Evolutionary conservation across 495 filamentous ascomycete species (phyloP), one percentile per base, ranked within the genome.

Genomic region (Tuber brumale): DNA sequence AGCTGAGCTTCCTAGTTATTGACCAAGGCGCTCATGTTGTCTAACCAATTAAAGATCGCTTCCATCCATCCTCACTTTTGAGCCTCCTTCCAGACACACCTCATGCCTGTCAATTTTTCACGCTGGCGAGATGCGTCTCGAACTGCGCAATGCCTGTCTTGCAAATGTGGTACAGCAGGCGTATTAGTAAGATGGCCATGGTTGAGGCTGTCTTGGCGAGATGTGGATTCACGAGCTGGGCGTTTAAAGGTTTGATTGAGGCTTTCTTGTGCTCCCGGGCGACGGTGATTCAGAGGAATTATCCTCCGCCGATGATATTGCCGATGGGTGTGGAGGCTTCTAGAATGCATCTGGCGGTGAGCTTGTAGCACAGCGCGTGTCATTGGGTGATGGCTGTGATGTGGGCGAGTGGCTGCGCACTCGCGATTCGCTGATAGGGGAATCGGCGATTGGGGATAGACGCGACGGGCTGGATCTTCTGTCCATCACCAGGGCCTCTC

Each of bases 11-110:
- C 95, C 74, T 94, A 90, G 82, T 97, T 92, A 80, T 97, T 97
- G 75, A 97, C 91, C 70, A 92, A 93, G 42, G 93, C 92, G 0
- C 93, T 94, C 86, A 97, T 92, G n/a, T 93, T 94, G 83, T 97
- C 95, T 79, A 96, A 93, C 89, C 94, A 97, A 23, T 94, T 95
- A 82, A 97, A 97, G 82, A 97, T 90, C n/a, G 93, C 91, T 76
- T 97, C 93, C 86, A 97, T 94, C 95, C 95, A 98, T 7, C 87
- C 85, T 77, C 88, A 89, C 70, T 87, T 87, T 66, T 90, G 91
- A 44, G 93, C 89, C 73, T 93, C 91, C 27, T 88, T 83, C 43
- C 88, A 89, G 39, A 89, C 89, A 76, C 92, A 88, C 73, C 94
- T 89, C 85, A 98, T 90, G 18, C 91, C 88, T 18, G 97, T 89